phyloP scores from a whole-genome alignment of 2,329 filamentous ascomycete species.

The Aspergillus ustus region DNA sequence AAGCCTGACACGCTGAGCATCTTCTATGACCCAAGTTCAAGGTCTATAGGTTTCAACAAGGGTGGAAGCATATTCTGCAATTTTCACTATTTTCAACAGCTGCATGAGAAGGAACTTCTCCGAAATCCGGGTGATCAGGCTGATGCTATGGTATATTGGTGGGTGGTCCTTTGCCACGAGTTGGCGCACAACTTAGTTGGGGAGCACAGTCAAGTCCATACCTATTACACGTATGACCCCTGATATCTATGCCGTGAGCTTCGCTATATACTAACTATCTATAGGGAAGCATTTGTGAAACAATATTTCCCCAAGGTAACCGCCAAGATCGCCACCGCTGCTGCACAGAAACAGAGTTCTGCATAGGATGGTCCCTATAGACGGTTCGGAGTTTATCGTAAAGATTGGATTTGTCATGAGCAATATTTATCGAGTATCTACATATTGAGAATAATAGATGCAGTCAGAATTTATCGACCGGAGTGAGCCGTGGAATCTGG shows the following conservation, averaged over 20 bases:
- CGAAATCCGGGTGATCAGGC: slow-evolving; percentile 53
- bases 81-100: slow-evolving; percentile 78
- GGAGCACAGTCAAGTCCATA: slow-evolving; percentile 77
- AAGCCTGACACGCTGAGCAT: slow-evolving; percentile 74
- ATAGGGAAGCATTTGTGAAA: slow-evolving; percentile 74
- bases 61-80: slow-evolving; percentile 93
- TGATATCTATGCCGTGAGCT: neutral
- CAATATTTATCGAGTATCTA: neutral
- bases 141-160: slow-evolving; percentile 86
- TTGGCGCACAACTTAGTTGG: slow-evolving; percentile 89
- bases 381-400: neutral
- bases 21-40: slow-evolving; percentile 79
- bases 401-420: neutral
- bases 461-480: neutral
- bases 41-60: slow-evolving; percentile 90
- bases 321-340: slow-evolving; percentile 50
- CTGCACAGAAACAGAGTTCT: neutral
- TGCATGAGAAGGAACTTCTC: slow-evolving; percentile 66
- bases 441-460: neutral
- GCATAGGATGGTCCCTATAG: neutral
- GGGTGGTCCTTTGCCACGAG: slow-evolving; percentile 93
- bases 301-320: slow-evolving; percentile 77
- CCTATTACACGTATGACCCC: slow-evolving; percentile 67
- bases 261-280: slow-evolving; percentile 6
- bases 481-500: neutral